Conservation (phyloP, 768 basidiomycete genomes). For the Lentinula sp. region DNA sequence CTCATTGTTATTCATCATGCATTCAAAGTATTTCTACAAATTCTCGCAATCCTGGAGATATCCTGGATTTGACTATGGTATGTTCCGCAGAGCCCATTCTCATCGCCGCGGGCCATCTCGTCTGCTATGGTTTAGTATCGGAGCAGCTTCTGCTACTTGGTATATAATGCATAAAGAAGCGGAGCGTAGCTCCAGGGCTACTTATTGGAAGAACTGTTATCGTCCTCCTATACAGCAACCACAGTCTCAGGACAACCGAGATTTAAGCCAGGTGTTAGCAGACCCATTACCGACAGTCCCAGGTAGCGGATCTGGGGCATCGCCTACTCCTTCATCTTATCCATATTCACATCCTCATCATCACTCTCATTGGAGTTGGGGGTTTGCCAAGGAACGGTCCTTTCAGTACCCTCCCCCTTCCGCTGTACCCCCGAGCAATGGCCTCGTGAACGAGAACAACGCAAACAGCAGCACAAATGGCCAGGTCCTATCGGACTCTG, state of each 20-base stretch:
- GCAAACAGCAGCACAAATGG: not conserved
- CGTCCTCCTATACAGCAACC: slow-evolving; percentile 6
- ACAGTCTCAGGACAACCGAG: slow-evolving; percentile 6
- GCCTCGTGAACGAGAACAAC: not conserved
- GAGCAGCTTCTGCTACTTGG: slow-evolving; percentile 40
- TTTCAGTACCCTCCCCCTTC: slow-evolving; percentile 1
- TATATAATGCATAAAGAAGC: slow-evolving; percentile 37
- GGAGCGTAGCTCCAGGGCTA: slow-evolving; percentile 17
- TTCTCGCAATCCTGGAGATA: not conserved
- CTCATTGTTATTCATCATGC: not conserved
- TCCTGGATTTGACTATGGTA: not conserved
- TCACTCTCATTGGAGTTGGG: slow-evolving; percentile 7
- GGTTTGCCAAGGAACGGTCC: slow-evolving; percentile 4
- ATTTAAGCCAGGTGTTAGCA: not conserved
- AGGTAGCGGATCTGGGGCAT: not conserved
- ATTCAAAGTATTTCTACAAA: not conserved
- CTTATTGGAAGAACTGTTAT: slow-evolving; percentile 11
- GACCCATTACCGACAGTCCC: slow-evolving; percentile 1
- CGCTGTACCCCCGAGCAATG: not conserved
- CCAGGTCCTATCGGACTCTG: slow-evolving; percentile 2
- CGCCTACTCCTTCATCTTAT: not conserved
- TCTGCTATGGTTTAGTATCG: slow-evolving; percentile 63
- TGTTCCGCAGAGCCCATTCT: not conserved
- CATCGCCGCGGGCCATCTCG: slow-evolving; percentile 38
- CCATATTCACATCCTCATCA: slow-evolving; percentile 6